Conservation (phyloP, 768 basidiomycete genomes). For the Russula ochroleuca region DNA sequence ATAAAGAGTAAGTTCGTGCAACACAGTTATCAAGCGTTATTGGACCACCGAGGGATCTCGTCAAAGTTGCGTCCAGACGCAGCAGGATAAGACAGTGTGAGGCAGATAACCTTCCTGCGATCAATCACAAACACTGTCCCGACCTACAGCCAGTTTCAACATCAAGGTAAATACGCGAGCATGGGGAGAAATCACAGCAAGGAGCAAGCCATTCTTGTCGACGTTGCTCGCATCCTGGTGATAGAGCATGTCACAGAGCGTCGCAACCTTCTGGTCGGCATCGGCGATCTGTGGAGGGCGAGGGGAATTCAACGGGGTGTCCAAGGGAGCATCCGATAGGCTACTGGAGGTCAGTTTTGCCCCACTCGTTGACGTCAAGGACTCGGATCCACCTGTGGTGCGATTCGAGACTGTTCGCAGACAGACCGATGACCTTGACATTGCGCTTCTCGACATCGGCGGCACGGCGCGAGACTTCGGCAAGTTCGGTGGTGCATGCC, state of each 20-base stretch:
- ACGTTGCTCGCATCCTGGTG: slow-evolving; percentile 89
- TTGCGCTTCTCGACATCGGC: slow-evolving; percentile 80
- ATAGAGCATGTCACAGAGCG: slow-evolving; percentile 94
- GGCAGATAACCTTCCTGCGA: slow-evolving; percentile 90
- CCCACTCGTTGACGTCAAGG: slow-evolving; percentile 77
- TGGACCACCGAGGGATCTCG: slow-evolving; percentile 51
- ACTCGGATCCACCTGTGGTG: slow-evolving; percentile 93
- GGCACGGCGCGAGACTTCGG: slow-evolving; percentile 86
- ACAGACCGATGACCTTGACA: slow-evolving; percentile 92
- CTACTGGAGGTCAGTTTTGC: slow-evolving; percentile 81
- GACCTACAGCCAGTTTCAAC: slow-evolving; percentile 46
- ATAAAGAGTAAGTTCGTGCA: slow-evolving; percentile 1
- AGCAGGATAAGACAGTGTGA: slow-evolving; percentile 89
- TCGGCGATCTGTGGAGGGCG: slow-evolving; percentile 72
- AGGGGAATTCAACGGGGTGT: neutral
- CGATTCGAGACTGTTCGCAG: slow-evolving; percentile 81
- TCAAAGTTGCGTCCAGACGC: slow-evolving; percentile 93
- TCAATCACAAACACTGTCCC: slow-evolving; percentile 98
- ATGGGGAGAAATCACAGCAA: slow-evolving; percentile 55
- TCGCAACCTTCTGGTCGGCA: slow-evolving; percentile 76
- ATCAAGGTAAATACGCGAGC: neutral
- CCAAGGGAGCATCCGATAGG: slow-evolving; percentile 70
- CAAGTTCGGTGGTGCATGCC: slow-evolving; percentile 95
- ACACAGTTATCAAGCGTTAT: neutral
- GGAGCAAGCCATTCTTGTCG: slow-evolving; percentile 83